Base-by-base conservation (phyloP, 441 rosid species). In the Manihot esculenta region DNA sequence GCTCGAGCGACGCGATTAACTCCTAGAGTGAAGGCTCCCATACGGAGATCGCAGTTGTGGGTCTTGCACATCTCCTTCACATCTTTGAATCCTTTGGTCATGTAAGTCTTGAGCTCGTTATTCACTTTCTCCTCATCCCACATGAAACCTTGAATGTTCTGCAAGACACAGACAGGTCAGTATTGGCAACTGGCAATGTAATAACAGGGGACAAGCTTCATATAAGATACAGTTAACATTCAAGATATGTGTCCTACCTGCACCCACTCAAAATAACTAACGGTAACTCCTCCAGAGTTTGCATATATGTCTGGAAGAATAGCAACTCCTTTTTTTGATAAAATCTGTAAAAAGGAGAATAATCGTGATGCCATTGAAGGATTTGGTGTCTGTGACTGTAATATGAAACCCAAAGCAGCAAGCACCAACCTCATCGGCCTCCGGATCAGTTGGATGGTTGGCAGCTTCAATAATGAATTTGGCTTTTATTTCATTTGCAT, bases 81-180 rank as follows among this genome's bases (percentile, higher is more conserved):
- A 79, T 85, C 86, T 62, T 82, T 88, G 48, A 90, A 89, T 49
- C 91, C 96, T 75, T 68, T 81, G 49, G 85, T 94, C 99, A 94
- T 94, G 80, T 92, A 94, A 77, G 81, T 89, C 78, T 80, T 80
- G 18, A 94, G 86, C 77, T 88, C 94, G 35, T 66, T 41, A 77
- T 92, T 92, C 80, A 92, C 97, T 77, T 92, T 94, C 66, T 94
- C 94, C 78, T 90, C 99, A 66, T 90, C 94, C 99, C 99, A 94
- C 99, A 92, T 84, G 83, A 94, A 92, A 53, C 99, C 99, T 85
- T 94, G 97, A 48, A 94, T 94, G 87, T 92, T 94, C 93, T 91
- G 87, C 81, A 68, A 66, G 6, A 50, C 14, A 55, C 44, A 59
- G 10, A 20, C 35, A 21, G 8, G 7, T 4, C 44, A 38, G 17